Base-by-base conservation (phyloP, 352 stramenopile species). In the Halophytophthora batemanensis region DNA sequence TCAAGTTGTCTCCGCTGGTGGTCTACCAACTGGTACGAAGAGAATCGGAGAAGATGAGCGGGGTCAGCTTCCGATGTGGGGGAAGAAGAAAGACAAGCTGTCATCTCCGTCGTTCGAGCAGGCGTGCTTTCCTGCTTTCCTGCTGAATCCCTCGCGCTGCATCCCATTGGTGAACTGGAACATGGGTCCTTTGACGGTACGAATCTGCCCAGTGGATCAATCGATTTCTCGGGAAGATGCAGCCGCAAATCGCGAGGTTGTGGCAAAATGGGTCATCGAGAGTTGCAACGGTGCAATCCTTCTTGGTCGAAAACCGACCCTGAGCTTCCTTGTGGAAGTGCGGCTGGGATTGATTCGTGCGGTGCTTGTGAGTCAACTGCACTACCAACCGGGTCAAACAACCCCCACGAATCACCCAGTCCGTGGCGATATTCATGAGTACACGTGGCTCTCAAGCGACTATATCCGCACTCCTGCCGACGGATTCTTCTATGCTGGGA, bases 401-500 rank as follows among this genome's bases (percentile, higher is more conserved):
- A 35, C 28, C 36, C 52, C 14, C 19, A 41, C 31, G 36, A 40
- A 11, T 43, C 23, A 43, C 18, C 19, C 25, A 4, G 45, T 58
- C 10, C 40, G 34, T 11, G 46, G 39, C 28, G 21, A 3, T 18
- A 43, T 28, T 41, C 52, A 33, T 25, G 61, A 64, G 14, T 70
- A 66, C 53, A 87, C 81, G 34, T 72, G 63, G 51, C 72, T 88
- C 33, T 68, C 68, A 22, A 83, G 63, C 35, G 73, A 86, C 37
- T 87, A 86, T 59, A 92, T 90, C 28, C 69, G 66, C 14, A 69
- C 82, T 22, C 65, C 61, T 0, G 65, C 69, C 47, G 79, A 92
- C 44, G 78, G 81, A 10, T 92, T 84, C 41, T 58, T 90, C 13
- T 92, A 90, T 52, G 19, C 87, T 35, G 81, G 81, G 4, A 39